phyloP scores from a whole-genome alignment of 2,329 filamentous ascomycete species.

The Beauveria caledonica region DNA sequence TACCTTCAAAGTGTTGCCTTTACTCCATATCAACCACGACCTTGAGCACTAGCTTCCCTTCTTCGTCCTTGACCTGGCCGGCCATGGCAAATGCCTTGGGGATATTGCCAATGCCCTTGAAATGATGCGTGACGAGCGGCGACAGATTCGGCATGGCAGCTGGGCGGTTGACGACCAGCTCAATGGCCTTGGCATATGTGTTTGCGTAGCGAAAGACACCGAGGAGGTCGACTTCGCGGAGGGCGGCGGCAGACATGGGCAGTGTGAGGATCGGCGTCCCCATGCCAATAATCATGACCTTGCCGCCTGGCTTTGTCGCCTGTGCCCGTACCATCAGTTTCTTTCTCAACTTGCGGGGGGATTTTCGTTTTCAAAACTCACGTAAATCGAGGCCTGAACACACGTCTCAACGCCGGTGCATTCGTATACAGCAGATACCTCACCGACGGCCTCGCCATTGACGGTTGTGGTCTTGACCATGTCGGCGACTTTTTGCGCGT shows the following conservation, averaged over 20 bases:
- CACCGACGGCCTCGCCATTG: conserved; percentile 42
- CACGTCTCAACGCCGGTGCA: conserved; percentile 74
- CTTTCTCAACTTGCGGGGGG: too few species aligned
- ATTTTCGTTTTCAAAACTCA: conserved; percentile 21
- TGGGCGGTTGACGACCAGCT: conserved; percentile 40
- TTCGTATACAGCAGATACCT: conserved; percentile 64
- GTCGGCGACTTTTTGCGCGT: conserved; percentile 41
- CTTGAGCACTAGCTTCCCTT: conserved; percentile 65
- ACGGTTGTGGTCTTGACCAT: conserved; percentile 30
- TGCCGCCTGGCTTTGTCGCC: conserved; percentile 58
- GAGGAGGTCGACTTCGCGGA: conserved; percentile 63
- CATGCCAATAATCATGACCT: conserved; percentile 65
- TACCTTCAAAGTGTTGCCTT: neutral
- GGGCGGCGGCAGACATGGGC: conserved; percentile 58
- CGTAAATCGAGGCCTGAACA: conserved; percentile 66
- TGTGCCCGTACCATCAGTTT: conserved; percentile 16
- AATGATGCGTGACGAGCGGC: conserved; percentile 64
- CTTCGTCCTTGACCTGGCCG: conserved; percentile 58
- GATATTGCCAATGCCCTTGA: conserved; percentile 53
- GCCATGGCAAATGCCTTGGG: conserved; percentile 67
- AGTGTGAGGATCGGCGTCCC: conserved; percentile 62
- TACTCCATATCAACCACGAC: conserved; percentile 50
- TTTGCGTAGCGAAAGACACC: conserved; percentile 69
- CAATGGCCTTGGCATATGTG: conserved; percentile 54
- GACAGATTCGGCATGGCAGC: conserved; percentile 53